Evolutionary conservation across 2,329 filamentous ascomycete species (phyloP).

Genomic region (Daldinia sp.): DNA sequence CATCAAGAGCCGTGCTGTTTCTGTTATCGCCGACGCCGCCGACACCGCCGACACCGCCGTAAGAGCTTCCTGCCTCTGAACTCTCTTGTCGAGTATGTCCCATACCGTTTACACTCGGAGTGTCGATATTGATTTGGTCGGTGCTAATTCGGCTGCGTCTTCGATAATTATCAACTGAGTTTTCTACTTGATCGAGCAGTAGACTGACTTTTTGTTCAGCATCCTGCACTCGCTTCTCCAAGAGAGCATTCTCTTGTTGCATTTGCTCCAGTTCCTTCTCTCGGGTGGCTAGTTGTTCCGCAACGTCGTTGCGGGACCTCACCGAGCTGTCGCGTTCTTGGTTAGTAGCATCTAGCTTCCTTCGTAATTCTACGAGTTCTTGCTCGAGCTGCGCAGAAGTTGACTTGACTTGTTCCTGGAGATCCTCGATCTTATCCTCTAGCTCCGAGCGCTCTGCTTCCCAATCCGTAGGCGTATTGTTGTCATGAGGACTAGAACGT

Average conservation of each 20-base stretch:
- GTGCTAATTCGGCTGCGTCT: constrained; percentile 72
- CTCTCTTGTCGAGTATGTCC: constrained; percentile 63
- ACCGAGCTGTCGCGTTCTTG: constrained; percentile 71
- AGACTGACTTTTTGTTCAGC: constrained; percentile 93
- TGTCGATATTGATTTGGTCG: constrained; percentile 53
- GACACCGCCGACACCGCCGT: constrained; percentile 56
- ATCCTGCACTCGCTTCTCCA: constrained; percentile 86
- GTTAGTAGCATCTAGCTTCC: constrained; percentile 72
- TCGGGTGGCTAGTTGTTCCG: constrained; percentile 65
- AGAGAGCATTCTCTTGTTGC: constrained; percentile 79
- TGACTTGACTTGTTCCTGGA: constrained; percentile 73
- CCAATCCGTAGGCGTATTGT: constrained; percentile 69
- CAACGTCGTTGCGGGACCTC: constrained; percentile 60
- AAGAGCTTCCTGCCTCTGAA: constrained; percentile 69
- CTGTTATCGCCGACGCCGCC: constrained; percentile 61
- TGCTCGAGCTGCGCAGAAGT: constrained; percentile 74
- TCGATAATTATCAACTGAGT: constrained; percentile 92
- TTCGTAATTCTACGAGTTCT: constrained; percentile 72
- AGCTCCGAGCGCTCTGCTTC: constrained; percentile 75
- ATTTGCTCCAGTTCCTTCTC: constrained; percentile 80
- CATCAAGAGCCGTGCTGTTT: constrained; percentile 80
- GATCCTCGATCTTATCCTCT: constrained; percentile 70
- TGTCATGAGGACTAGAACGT: constrained; percentile 46
- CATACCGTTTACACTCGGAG: constrained; percentile 46
- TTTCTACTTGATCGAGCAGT: constrained; percentile 92